Conservation (phyloP, 345 rosid genomes). For the Populus euphratica region DNA sequence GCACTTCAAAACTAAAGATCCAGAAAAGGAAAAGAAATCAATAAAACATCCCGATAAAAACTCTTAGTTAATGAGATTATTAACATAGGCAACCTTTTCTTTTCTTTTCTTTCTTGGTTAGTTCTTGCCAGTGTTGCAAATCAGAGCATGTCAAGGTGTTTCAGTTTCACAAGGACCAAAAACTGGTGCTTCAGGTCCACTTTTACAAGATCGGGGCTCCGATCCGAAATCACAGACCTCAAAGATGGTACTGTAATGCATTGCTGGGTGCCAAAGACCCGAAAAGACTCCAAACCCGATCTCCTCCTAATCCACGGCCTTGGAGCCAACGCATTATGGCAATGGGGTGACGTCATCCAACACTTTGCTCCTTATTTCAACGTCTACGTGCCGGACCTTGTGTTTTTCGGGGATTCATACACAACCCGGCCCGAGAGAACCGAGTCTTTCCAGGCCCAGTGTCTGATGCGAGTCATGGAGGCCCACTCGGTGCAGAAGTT, state of each 20-base stretch:
- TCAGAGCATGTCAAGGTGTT: constrained; percentile 51
- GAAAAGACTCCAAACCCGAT: constrained; percentile 39
- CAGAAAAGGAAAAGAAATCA: too few species aligned
- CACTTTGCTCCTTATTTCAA: constrained; percentile 50
- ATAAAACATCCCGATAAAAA: too few species aligned
- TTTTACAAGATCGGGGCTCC: constrained; percentile 56
- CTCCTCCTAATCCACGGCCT: constrained; percentile 82
- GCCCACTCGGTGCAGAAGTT: constrained; percentile 44
- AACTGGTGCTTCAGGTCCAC: constrained; percentile 42
- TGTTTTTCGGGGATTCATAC: constrained; percentile 73
- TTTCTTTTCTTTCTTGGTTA: too few species aligned
- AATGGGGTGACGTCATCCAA: constrained; percentile 52
- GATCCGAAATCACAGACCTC: constrained; percentile 57
- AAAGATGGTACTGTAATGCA: constrained; percentile 73
- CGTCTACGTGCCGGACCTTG: constrained; percentile 65
- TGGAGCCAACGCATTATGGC: constrained; percentile 80
- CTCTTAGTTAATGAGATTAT: too few species aligned
- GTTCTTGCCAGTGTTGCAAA: too few species aligned
- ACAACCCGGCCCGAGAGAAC: constrained; percentile 66
- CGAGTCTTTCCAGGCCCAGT: constrained; percentile 72
- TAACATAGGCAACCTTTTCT: neutral
- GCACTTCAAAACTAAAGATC: neutral
- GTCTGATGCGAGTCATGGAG: constrained; percentile 58
- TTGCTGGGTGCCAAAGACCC: constrained; percentile 67
- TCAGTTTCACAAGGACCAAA: constrained; percentile 54